Evolutionary conservation across 2,329 filamentous ascomycete species (phyloP).

Genomic region (Scopulariopsis brevicaulis): DNA sequence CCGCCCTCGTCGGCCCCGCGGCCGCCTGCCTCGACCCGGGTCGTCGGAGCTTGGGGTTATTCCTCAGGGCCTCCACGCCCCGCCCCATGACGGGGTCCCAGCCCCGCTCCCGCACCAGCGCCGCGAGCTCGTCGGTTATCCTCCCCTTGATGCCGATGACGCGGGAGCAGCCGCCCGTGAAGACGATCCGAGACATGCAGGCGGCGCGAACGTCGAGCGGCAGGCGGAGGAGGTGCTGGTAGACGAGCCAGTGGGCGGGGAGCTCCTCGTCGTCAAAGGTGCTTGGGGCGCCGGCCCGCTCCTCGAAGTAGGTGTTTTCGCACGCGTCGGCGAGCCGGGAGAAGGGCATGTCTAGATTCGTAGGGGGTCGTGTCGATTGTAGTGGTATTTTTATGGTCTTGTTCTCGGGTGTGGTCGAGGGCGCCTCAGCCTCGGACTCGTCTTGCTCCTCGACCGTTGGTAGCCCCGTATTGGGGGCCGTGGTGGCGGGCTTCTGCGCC

Average conservation of each 20-base stretch:
- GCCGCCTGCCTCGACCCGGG: slow-evolving; percentile 14
- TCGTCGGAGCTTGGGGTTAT: slow-evolving; percentile 22
- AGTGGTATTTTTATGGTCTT: slow-evolving; percentile 30
- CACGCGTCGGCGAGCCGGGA: slow-evolving; percentile 60
- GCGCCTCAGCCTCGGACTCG: slow-evolving; percentile 28
- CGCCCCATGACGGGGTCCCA: slow-evolving; percentile 72
- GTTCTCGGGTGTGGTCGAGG: slow-evolving; percentile 9
- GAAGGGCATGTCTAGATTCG: slow-evolving; percentile 55
- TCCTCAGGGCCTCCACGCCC: slow-evolving; percentile 43
- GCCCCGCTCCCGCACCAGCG: slow-evolving; percentile 54
- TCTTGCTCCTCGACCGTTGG: slow-evolving; percentile 47
- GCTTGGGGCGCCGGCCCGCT: slow-evolving; percentile 27
- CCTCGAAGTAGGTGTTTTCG: slow-evolving; percentile 63
- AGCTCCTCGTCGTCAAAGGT: slow-evolving; percentile 81
- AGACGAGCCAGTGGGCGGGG: slow-evolving; percentile 65
- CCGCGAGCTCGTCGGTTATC: slow-evolving; percentile 62
- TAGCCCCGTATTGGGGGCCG: slow-evolving; percentile 22
- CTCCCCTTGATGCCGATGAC: slow-evolving; percentile 72
- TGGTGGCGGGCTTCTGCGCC: not conserved
- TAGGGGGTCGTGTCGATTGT: slow-evolving; percentile 34
- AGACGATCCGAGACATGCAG: slow-evolving; percentile 82
- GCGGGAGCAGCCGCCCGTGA: slow-evolving; percentile 70
- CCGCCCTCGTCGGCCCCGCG: slow-evolving; percentile 10
- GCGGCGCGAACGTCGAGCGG: slow-evolving; percentile 72
- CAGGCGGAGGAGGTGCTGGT: slow-evolving; percentile 61